Conservation (phyloP, 768 basidiomycete species). For the Mycena polygramma region DNA sequence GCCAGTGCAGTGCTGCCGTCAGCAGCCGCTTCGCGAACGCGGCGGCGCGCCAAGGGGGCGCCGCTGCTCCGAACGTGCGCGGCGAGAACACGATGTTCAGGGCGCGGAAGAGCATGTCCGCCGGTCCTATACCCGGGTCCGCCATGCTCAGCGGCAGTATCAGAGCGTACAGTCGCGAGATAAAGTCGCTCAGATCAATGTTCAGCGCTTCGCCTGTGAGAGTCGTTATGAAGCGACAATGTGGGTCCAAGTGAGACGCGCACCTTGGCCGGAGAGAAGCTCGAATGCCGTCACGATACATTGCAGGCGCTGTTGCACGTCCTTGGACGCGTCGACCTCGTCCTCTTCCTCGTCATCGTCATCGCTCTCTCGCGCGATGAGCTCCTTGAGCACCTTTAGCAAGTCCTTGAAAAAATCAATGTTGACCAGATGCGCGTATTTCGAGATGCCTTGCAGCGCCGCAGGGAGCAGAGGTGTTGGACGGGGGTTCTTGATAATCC, state of each 20-base stretch:
- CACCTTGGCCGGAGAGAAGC: slow-evolving; percentile 95
- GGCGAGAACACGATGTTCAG: slow-evolving; percentile 87
- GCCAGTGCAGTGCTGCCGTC: slow-evolving; percentile 84
- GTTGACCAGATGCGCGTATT: slow-evolving; percentile 96
- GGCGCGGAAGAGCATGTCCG: slow-evolving; percentile 89
- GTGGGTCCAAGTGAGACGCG: slow-evolving; percentile 36
- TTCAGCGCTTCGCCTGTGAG: slow-evolving; percentile 92
- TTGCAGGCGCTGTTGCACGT: slow-evolving; percentile 73
- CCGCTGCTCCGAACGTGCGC: slow-evolving; percentile 63
- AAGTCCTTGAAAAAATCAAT: slow-evolving; percentile 99
- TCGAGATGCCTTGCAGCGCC: slow-evolving; percentile 92
- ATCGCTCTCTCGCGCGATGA: slow-evolving; percentile 69
- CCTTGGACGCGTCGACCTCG: slow-evolving; percentile 45
- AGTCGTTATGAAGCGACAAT: slow-evolving; percentile 17
- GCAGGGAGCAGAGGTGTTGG: slow-evolving; percentile 86
- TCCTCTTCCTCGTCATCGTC: slow-evolving; percentile 57
- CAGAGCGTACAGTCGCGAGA: slow-evolving; percentile 85
- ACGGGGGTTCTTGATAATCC: slow-evolving; percentile 88
- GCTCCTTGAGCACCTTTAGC: slow-evolving; percentile 84
- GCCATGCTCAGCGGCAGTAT: slow-evolving; percentile 81
- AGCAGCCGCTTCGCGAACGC: slow-evolving; percentile 96
- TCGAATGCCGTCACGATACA: slow-evolving; percentile 99
- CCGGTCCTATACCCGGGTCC: slow-evolving; percentile 64
- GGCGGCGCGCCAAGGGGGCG: slow-evolving; percentile 82
- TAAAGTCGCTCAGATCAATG: slow-evolving; percentile 93